Evolutionary conservation across 2,329 filamentous ascomycete species (phyloP), one percentile per base, ranked within the genome.

Genomic region (Xylaria arbuscula): DNA sequence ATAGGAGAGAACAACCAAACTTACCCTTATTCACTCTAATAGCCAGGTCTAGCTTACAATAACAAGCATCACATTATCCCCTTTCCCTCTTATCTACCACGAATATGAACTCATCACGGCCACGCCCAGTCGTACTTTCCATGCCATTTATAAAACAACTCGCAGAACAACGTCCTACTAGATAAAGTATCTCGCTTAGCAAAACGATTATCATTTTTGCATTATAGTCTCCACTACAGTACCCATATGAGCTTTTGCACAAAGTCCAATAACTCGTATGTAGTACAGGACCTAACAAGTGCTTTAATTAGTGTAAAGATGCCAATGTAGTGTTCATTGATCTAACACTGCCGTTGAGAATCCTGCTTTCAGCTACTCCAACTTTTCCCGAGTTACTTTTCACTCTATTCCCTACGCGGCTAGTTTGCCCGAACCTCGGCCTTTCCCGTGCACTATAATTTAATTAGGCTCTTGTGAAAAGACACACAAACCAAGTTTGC

Each of bases 341-440:
- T 45, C 55, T 24, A 17, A 45, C 54, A 45, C 36, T 42, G 13
- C 9, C 34, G 24, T 53, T 42, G 28, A 40, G 11, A 28, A 22
- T 7, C 42, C 9, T 9, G 17, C 2, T 45, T 8, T 22, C 17
- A 42, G 36, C 36, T 42, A 28, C 28, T 5, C 10, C 11, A 57
- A 11, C 22, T 17, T 22, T 17, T 57, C n/a, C 7, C 36, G 5
- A 38, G 19, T 47, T 47, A 47, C 45, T 19, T 47, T 10, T 9
- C 2, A 40, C 36, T 45, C 38, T 22, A 32, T 32, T 32, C 22
- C 40, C 54, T 34, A n/a, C 42, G 3, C 13, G 36, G 54, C 28
- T 57, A 57, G 54, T 28, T 57, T 45, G 19, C 9, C 54, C 54
- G 54, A 57, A 10, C 19, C 6, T 42, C 36, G 54, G 38, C 28